A percentile compares a stretch with the other conserved stretches of the same genome.
These are phyloP conservation scores for Pyricularia sp. DNA, from an alignment of 2,329 filamentous ascomycete genomes.

Conservation along the genomic window DNA sequence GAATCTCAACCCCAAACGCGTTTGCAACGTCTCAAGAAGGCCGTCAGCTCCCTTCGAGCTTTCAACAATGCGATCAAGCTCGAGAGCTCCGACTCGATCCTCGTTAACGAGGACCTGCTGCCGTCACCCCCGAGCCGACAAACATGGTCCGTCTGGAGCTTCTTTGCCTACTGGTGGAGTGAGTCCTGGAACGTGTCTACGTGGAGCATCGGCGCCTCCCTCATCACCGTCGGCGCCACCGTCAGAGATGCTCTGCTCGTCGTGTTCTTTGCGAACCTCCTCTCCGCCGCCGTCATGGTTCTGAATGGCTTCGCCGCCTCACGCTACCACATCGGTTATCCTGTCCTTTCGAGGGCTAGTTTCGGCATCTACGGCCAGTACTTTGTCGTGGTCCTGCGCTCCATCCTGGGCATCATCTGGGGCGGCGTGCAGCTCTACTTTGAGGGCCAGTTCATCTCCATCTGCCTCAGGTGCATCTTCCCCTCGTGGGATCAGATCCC, in stretches of 20 bases:
- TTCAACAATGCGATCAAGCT: background rate
- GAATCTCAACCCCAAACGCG: background rate
- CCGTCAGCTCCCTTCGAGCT: background rate
- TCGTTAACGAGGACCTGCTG: slow-evolving; percentile 19
- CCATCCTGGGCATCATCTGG: slow-evolving; percentile 20
- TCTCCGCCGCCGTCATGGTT: slow-evolving; percentile 28
- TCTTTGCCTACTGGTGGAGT: slow-evolving; percentile 14
- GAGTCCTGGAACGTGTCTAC: background rate
- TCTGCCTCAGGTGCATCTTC: background rate
- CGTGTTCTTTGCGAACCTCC: slow-evolving; percentile 11
- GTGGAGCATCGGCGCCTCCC: background rate
- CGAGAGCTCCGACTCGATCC: background rate
- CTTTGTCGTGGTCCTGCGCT: slow-evolving; percentile 26
- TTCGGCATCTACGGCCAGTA: slow-evolving; percentile 33
- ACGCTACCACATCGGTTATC: slow-evolving; percentile 29
- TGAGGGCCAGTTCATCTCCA: background rate
- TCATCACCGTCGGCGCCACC: slow-evolving; percentile 29
- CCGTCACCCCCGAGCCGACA: slow-evolving; percentile 17
- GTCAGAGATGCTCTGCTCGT: slow-evolving; percentile 28
- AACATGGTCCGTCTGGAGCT: slow-evolving; percentile 25
- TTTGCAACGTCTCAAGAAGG: background rate
- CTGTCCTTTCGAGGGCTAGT: slow-evolving; percentile 25
- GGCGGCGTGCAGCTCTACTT: slow-evolving; percentile 10
- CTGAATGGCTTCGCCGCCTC: background rate
- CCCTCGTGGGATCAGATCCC: background rate